Evolutionary conservation across 2,329 filamentous ascomycete genomes (phyloP).

Genomic region (Tolypocladium capitatum): DNA sequence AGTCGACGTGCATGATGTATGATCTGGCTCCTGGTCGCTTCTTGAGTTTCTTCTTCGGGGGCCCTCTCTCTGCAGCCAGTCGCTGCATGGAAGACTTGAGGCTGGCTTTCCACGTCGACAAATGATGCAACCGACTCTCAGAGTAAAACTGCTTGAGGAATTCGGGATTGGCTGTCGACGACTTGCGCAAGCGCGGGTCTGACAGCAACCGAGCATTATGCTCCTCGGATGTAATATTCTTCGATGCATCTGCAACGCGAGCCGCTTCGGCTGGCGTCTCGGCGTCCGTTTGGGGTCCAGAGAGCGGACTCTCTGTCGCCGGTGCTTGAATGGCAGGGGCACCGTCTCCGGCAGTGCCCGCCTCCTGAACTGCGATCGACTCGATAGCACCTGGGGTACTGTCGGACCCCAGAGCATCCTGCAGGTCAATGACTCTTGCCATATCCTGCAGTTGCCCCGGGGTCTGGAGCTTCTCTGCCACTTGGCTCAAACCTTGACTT

Average conservation of each 20-base stretch:
- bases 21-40: constrained; percentile 50
- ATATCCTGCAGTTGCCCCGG: constrained; percentile 4
- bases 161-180: constrained; percentile 81
- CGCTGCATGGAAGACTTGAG: constrained; percentile 80
- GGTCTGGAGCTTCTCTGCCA: constrained; percentile 14
- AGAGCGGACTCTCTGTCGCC: background rate
- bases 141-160: constrained; percentile 93
- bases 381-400: background rate
- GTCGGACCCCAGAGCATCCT: background rate
- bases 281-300: background rate
- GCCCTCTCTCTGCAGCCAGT: constrained; percentile 55
- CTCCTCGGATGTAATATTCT: constrained; percentile 80
- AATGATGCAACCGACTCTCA: constrained; percentile 85
- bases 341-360: background rate
- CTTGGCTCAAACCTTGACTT: constrained; percentile 15
- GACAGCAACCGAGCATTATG: constrained; percentile 77
- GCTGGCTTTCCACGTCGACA: constrained; percentile 94
- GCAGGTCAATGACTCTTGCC: background rate
- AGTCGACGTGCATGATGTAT: constrained; percentile 92
- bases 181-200: constrained; percentile 75
- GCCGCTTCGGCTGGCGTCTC: background rate
- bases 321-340: background rate
- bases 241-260: constrained; percentile 9
- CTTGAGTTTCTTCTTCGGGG: constrained; percentile 30
- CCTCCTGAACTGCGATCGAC: background rate